Percentiles rank a stretch among this genome's conserved stretches.
Evolutionary conservation across 331 rosid species (phyloP).

Genomic region (Acacia pycnantha): DNA sequence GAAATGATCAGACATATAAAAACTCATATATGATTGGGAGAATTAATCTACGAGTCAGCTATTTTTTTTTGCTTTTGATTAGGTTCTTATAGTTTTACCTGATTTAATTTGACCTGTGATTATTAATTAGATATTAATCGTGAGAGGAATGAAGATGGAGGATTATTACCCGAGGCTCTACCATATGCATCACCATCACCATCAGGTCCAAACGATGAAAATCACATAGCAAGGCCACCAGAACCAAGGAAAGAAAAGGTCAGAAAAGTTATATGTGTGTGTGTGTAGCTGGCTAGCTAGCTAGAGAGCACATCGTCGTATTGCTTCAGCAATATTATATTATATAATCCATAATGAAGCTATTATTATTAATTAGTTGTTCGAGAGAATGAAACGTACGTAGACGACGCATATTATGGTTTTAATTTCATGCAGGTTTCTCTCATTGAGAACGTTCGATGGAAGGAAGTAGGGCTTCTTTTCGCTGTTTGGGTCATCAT

Average conservation of each 20-base stretch:
- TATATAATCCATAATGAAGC: not conserved
- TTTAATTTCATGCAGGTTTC: slow-evolving; percentile 41
- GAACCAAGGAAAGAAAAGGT: slow-evolving; percentile 32
- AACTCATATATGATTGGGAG: not conserved
- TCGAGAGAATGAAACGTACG: not conserved
- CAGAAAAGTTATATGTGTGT: not conserved
- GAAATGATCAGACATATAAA: not conserved
- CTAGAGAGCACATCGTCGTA: not conserved
- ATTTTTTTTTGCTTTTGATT: too few species aligned
- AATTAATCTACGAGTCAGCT: too few species aligned
- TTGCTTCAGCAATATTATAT: not conserved
- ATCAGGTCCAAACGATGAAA: slow-evolving; percentile 35
- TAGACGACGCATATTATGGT: too few species aligned
- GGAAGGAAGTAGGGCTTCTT: slow-evolving; percentile 69
- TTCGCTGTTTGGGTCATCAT: slow-evolving; percentile 63
- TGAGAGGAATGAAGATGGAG: slow-evolving; percentile 34
- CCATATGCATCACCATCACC: too few species aligned
- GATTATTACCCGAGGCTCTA: slow-evolving; percentile 45
- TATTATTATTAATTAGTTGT: not conserved
- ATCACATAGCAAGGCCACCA: not conserved
- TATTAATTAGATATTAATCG: slow-evolving; percentile 29
- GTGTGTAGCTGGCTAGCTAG: too few species aligned
- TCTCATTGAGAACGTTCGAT: slow-evolving; percentile 41
- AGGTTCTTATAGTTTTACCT: too few species aligned
- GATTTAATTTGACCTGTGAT: not conserved